Evolutionary conservation across 176 grass and related monocot genomes (phyloP), one percentile per base, ranked within the genome.

Genomic region (Canna indica): DNA sequence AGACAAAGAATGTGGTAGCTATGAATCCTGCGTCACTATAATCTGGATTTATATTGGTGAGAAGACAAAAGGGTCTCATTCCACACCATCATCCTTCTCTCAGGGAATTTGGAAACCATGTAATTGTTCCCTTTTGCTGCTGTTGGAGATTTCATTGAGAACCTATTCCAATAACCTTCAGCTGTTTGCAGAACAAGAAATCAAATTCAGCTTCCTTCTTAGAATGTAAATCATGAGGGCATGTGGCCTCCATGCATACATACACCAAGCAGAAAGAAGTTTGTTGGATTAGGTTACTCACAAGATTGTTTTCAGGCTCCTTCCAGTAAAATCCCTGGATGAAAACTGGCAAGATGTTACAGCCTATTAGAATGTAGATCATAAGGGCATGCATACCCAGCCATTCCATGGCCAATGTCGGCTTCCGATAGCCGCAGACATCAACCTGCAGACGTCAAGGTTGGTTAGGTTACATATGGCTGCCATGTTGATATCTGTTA

Each of bases 361-460:
- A 95, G 32, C 77, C 91, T 45, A 84, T 83, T 32, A 95, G 77
- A 62, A 84, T 78, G 68, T 87, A 95, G 63, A 95, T 77, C 64
- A 90, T 85, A 44, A 95, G 74, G 4, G 91, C 91, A 88, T 95
- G 85, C 67, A 73, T 85, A 11, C 91, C 91, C 69, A 95, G 64
- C 87, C 80, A 95, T 69, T 95, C 87, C 83, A 95, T 69, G 18
- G 84, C 84, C 2, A 47, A 48, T 18, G 48, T 41, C 17, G 20
- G 45, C 74, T 54, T 85, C 83, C 77, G 88, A 52, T 72, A 95
- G 72, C 84, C 80, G 22, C 79, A 83, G n/a, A 90, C 80, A 67
- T 95, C 91, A 67, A 90, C 91, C 91, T 95, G 47, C 56, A 61
- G 1, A 47, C 53, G 50, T 12, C 13, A 79, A 47, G 29, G 5